Evolutionary conservation across 345 rosid genomes (phyloP), one percentile per base, ranked within the genome.

Genomic region (Populus davidiana): DNA sequence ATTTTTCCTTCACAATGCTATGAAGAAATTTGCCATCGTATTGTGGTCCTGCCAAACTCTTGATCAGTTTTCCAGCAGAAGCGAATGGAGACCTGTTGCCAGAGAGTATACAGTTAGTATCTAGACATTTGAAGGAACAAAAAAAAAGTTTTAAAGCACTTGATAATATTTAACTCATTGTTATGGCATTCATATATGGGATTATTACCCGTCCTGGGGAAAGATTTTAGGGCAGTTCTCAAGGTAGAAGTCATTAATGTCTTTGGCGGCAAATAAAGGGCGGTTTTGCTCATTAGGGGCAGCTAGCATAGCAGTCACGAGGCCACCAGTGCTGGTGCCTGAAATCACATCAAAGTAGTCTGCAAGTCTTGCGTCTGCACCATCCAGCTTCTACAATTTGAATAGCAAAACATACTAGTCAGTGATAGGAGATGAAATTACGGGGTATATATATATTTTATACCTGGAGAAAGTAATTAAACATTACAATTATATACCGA

Each of bases 211-310:
- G 39, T 78, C 59, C 16, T 78, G 81, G 31, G 11, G 76, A n/a
- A 78, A 78, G 72, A 78, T 78, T 52, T 71, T 72, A 11, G 81
- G 81, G 41, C 81, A 65, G 71, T 78, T 52, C 39, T 78, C 59
- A 2, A 66, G 52, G 25, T 78, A 78, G 59, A 78, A 78, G 1
- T 75, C 82, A 2, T 81, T 89, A 39, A 93, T 87, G 35, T 93
- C 97, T 63, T 87, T 85, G 64, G 92, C 94, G 3, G 91, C 89
- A 43, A 87, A 90, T 21, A 91, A 70, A 13, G 96, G 96, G 20
- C 93, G 88, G 16, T 89, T 86, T 18, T 84, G 35, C 36, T 86
- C 86, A 68, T 91, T 76, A 1, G 94, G 97, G 7, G 89, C 67
- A 0, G 91, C 82, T 4, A 92, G 82, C 97, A 92, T 92, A 54